Conservation (phyloP, 306 rosid species). For the Casuarina glauca region DNA sequence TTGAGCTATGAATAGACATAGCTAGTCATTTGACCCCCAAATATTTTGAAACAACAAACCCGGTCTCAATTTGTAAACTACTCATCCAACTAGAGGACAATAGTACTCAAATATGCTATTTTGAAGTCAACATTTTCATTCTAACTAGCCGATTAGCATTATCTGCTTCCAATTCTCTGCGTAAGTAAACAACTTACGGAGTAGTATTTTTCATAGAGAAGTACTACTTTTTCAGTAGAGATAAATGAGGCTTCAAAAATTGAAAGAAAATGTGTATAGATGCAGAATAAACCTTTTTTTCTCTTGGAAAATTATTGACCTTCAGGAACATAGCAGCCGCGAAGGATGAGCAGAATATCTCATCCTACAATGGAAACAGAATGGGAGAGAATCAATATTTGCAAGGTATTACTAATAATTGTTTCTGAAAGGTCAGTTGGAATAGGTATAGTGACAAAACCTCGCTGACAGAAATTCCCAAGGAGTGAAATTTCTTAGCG, state of each 20-base stretch:
- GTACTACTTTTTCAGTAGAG: not conserved
- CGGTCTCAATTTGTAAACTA: not conserved
- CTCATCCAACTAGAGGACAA: not conserved
- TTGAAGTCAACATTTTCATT: not conserved
- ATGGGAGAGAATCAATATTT: not conserved
- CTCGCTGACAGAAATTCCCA: constrained; percentile 76
- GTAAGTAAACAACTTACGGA: not conserved
- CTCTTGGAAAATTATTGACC: constrained; percentile 59
- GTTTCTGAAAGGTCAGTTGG: not conserved
- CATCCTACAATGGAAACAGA: constrained; percentile 50
- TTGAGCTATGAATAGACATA: not conserved
- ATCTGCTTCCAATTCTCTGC: not conserved
- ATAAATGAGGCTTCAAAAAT: not conserved
- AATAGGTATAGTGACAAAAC: constrained; percentile 20
- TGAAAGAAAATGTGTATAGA: not conserved
- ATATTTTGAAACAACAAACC: not conserved
- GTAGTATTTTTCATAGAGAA: not conserved
- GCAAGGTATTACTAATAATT: no score
- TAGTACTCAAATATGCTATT: not conserved
- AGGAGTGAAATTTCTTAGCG: constrained; percentile 71
- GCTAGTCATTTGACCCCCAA: not conserved
- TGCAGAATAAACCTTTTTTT: constrained; percentile 63
- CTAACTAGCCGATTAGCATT: not conserved
- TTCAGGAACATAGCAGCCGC: constrained; percentile 96
- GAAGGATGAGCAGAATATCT: constrained; percentile 89